A percentile compares a stretch with the other conserved stretches of the same genome.
Conservation (phyloP, 2,329 filamentous ascomycete genomes). For the Tolypocladium endophyticum region DNA sequence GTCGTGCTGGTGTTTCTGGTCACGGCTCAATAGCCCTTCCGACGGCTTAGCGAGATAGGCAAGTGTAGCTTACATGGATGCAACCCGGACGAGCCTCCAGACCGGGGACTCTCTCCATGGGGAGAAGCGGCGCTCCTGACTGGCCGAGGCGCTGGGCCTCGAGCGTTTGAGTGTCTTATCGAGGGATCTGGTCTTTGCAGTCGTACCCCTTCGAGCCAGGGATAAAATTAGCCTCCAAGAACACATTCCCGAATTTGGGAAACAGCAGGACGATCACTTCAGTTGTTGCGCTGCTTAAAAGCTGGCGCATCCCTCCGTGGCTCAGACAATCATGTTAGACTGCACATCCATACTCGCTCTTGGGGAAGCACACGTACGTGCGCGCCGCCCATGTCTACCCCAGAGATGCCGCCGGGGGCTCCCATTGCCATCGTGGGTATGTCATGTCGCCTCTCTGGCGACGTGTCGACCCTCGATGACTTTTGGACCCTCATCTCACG, state of each 20-base stretch:
- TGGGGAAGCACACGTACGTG: not conserved
- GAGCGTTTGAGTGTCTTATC: not conserved
- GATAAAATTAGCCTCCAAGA: not conserved
- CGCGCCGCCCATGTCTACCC: slow-evolving; percentile 1
- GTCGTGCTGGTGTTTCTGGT: not conserved
- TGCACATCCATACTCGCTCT: not conserved
- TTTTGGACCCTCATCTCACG: slow-evolving; percentile 34
- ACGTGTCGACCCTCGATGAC: slow-evolving; percentile 27
- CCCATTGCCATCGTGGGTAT: slow-evolving; percentile 38
- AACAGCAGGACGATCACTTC: not conserved
- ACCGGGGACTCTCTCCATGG: not conserved
- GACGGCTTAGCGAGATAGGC: not conserved
- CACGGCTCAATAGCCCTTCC: not conserved
- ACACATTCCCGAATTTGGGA: not conserved
- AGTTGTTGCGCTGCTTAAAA: not conserved
- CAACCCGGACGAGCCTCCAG: not conserved
- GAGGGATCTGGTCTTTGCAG: not conserved
- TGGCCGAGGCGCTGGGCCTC: not conserved
- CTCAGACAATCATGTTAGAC: not conserved
- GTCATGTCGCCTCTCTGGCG: slow-evolving; percentile 34
- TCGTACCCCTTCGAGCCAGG: not conserved
- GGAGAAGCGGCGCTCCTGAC: not conserved
- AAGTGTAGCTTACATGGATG: not conserved
- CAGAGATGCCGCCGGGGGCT: not conserved
- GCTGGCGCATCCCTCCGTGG: not conserved